Conservation (phyloP, 192 early-diverging fungal genomes). For the Piromyces sp. region DNA sequence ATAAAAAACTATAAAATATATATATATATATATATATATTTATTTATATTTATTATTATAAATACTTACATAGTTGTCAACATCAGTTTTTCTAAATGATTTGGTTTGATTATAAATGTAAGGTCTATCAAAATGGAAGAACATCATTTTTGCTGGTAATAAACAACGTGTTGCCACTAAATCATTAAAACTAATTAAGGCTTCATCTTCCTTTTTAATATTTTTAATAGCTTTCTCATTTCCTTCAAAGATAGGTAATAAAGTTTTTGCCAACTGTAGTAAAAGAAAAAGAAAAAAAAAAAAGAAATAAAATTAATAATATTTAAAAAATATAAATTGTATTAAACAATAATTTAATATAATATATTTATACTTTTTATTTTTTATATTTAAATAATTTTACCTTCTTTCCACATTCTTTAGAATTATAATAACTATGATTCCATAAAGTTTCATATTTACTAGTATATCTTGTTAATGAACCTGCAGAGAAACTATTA, state of each 20-base stretch:
- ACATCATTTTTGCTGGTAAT: constrained; percentile 9
- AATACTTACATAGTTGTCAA: constrained; percentile 14
- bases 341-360: too few relatives aligned
- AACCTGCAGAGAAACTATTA: constrained; percentile 16
- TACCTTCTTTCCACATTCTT: constrained; percentile 24
- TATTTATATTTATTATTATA: background rate
- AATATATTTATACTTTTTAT: too few relatives aligned
- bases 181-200: background rate
- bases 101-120: constrained; percentile 14
- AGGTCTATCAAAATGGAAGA: constrained; percentile 28
- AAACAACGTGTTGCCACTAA: background rate
- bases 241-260: constrained; percentile 22
- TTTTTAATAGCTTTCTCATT: background rate
- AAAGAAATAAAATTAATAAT: too few relatives aligned
- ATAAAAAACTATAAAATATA: too few relatives aligned
- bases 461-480: constrained; percentile 28
- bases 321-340: too few relatives aligned
- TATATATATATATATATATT: constrained; percentile 1
- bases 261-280: constrained; percentile 13
- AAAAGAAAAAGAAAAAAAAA: too few relatives aligned
- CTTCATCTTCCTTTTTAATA: background rate
- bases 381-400: background rate
- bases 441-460: constrained; percentile 25
- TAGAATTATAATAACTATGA: constrained; percentile 19
- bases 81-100: constrained; percentile 9